Conservation (phyloP, 2,329 filamentous ascomycete genomes). For the Blastomyces parvus region DNA sequence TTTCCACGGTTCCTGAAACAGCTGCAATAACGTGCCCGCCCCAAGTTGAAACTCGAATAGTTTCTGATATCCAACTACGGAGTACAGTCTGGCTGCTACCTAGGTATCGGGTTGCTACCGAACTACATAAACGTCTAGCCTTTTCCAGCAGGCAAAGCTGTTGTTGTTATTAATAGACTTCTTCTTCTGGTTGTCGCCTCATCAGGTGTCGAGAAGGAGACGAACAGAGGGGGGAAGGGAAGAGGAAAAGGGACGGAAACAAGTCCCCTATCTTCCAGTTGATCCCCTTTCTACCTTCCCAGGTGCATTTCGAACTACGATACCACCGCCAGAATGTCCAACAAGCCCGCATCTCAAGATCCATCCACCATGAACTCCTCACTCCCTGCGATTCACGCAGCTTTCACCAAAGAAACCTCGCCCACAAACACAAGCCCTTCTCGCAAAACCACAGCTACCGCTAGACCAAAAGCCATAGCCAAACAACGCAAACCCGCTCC, state of each 20-base stretch:
- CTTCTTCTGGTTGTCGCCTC: not conserved
- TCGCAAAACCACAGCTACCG: constrained; percentile 17
- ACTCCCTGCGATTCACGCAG: constrained; percentile 32
- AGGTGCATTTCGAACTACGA: not conserved
- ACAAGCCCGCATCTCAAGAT: constrained; percentile 36
- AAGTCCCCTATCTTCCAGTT: not conserved
- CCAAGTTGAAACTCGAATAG: not conserved
- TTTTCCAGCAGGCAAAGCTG: not conserved
- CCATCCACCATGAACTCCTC: constrained; percentile 52
- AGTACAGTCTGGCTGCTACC: not conserved
- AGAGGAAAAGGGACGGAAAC: not conserved
- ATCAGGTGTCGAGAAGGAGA: not conserved
- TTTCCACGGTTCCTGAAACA: not conserved
- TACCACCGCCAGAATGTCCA: constrained; percentile 14
- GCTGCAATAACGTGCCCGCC: not conserved
- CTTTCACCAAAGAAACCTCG: constrained; percentile 22
- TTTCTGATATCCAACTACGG: constrained; percentile 2
- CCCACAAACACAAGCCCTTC: constrained; percentile 18
- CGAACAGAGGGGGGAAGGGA: not conserved
- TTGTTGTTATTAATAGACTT: not conserved
- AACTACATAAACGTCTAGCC: not conserved
- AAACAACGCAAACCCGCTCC: constrained; percentile 28
- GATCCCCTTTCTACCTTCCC: not conserved
- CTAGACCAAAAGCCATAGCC: not conserved
- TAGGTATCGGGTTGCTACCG: not conserved